A percentile compares a stretch with the other conserved stretches of the same genome.
phyloP scores from a whole-genome alignment of 1,139 yeast species.

The Eremothecium cymbalariae region DNA sequence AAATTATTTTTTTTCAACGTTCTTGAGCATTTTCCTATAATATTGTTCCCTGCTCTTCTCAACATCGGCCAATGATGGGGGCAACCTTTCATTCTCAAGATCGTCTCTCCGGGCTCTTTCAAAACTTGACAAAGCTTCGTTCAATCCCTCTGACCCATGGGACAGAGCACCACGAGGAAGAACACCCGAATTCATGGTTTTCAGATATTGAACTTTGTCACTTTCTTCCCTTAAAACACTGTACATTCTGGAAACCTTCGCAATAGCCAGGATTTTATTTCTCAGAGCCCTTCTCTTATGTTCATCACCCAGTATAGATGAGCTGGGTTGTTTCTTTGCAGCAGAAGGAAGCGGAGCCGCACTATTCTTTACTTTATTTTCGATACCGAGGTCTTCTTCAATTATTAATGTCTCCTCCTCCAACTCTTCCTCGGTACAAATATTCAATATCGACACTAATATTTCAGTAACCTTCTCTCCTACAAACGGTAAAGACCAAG shows the following conservation, averaged over 20 bases:
- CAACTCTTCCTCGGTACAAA: slow-evolving; percentile 91
- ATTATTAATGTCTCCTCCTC: slow-evolving; percentile 43
- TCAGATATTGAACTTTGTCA: slow-evolving; percentile 76
- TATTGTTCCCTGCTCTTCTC: slow-evolving; percentile 40
- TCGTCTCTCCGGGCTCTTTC: slow-evolving; percentile 84
- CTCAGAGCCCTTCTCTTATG: slow-evolving; percentile 50
- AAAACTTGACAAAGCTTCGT: slow-evolving; percentile 60
- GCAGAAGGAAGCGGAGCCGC: slow-evolving; percentile 3
- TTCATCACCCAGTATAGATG: slow-evolving; percentile 28
- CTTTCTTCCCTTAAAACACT: slow-evolving; percentile 82
- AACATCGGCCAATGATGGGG: slow-evolving; percentile 66
- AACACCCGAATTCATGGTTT: slow-evolving; percentile 57
- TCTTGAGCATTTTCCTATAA: slow-evolving; percentile 29
- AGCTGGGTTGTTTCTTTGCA: slow-evolving; percentile 3
- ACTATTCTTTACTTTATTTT: too few species aligned
- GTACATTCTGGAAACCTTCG: slow-evolving; percentile 90
- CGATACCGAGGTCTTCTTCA: slow-evolving; percentile 19
- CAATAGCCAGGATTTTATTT: slow-evolving; percentile 89
- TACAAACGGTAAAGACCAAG: slow-evolving; percentile 96
- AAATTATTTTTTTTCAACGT: slow-evolving; percentile 9
- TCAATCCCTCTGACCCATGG: slow-evolving; percentile 75
- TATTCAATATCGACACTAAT: slow-evolving; percentile 81
- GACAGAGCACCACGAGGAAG: slow-evolving; percentile 84
- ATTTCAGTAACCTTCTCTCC: slow-evolving; percentile 96
- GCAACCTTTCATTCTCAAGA: slow-evolving; percentile 75